These are phyloP conservation scores for Backusella circina DNA, from an alignment of 192 early-diverging fungal species.

Conservation along the genomic window DNA sequence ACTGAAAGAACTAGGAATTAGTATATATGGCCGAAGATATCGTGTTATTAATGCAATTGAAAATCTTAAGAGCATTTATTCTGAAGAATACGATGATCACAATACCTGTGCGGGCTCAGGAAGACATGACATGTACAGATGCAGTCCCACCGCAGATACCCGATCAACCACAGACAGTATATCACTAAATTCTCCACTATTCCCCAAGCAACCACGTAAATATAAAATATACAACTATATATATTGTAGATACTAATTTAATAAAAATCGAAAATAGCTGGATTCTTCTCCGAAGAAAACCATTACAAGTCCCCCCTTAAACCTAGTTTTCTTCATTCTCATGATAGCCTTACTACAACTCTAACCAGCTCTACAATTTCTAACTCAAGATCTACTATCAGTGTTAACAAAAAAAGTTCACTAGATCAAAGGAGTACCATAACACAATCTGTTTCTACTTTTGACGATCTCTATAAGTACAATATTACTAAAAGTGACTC, in stretches of 20 bases:
- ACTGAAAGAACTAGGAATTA: constrained; percentile 61
- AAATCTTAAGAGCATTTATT: neutral
- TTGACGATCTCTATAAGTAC: neutral
- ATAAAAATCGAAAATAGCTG: neutral
- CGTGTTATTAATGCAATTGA: constrained; percentile 59
- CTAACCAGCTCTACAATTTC: neutral
- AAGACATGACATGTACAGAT: neutral
- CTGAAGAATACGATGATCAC: neutral
- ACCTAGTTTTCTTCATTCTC: neutral
- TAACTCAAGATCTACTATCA: neutral
- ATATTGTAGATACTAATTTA: neutral
- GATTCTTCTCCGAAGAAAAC: neutral
- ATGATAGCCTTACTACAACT: neutral
- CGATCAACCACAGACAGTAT: neutral
- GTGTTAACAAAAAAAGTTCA: neutral
- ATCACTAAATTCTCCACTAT: neutral
- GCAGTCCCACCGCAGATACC: neutral
- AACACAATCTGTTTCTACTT: neutral
- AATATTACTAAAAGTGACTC: neutral
- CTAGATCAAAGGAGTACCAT: neutral
- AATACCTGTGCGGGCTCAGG: neutral
- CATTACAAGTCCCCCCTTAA: neutral
- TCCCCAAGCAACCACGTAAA: neutral
- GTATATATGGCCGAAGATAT: constrained; percentile 54
- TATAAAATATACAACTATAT: neutral